Evolutionary conservation across 1,139 yeast species (phyloP), one percentile per base, ranked within the genome.

Genomic region (Saccharomycopsis hybrid): DNA sequence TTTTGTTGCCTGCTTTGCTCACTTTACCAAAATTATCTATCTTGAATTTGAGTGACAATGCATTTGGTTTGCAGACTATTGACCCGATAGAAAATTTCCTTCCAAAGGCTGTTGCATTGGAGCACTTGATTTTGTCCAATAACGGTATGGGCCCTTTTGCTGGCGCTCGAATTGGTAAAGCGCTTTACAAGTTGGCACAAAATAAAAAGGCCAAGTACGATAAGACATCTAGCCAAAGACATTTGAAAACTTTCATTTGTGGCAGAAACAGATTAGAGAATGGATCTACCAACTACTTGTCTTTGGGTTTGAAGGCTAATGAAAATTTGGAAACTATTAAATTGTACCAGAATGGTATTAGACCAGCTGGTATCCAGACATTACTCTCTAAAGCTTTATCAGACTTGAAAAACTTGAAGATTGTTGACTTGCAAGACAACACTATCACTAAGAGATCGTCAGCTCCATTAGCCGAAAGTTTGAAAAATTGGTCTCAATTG

Each of bases 121-220:
- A 86, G 65, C 96, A 92, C 63, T 76, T 94, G 65, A 82, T 87
- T 56, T 73, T 94, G 57, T 85, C 96, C 45, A 92, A 92, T 68
- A 92, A 94, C 65, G 98, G 98, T 50, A 83, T 92, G 80, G 98
- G 98, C 27, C 98, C 98, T 32, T 85, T 85, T 66, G 96, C 97
- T 0, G 98, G 98, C 59, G 84, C 94, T 49, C 78, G 96, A 65
- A 85, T 92, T 57, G 98, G 97, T 54, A 80, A 80, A 57, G 87
- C 96, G 4, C 76, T 92, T 53, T 87, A 74, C 68, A 75, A 76
- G 60, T 75, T 90, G 59, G 80, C 95, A n/a, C 66, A 67, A 46
- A 80, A 80, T 54, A 86, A 87, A 66, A 67, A 72, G 56, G 28
- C 25, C 5, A 27, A 25, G 4, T 38, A 43, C 24, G 35, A 31